Evolutionary conservation across 169 alveolate genomes (phyloP).

Genomic region (Fabrea salina): DNA sequence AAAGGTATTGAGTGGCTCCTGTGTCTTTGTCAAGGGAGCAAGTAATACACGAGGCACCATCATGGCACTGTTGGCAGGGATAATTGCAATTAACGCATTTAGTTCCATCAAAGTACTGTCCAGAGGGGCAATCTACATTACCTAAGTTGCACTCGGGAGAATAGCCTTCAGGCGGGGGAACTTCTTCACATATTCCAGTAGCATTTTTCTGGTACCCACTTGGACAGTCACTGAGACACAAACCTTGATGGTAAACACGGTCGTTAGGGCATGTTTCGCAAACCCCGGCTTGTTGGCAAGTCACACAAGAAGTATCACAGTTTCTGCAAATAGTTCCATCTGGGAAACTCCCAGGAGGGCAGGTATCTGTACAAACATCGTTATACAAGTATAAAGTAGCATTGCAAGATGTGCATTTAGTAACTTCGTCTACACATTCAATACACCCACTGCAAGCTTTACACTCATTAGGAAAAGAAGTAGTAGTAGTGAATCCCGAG

Average conservation of each 20-base stretch:
- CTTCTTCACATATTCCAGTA: neutral
- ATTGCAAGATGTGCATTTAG: neutral
- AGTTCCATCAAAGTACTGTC: neutral
- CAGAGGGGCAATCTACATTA: constrained; percentile 13
- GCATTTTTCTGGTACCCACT: constrained; percentile 4
- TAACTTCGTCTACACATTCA: neutral
- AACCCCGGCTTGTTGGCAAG: neutral
- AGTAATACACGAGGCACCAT: neutral
- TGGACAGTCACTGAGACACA: constrained; percentile 24
- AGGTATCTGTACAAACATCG: neutral
- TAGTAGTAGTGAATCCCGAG: constrained; percentile 21
- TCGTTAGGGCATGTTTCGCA: neutral
- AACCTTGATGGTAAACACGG: neutral
- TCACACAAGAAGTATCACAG: constrained; percentile 1
- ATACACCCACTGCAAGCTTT: neutral
- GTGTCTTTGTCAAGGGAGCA: constrained; percentile 1
- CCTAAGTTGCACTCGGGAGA: constrained; percentile 2
- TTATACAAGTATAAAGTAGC: neutral
- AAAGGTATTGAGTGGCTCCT: neutral
- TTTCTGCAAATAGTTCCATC: constrained; percentile 9
- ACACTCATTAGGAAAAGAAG: neutral
- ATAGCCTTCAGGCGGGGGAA: neutral
- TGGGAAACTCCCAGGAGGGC: constrained; percentile 21
- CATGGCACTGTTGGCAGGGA: constrained; percentile 14
- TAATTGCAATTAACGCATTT: neutral